Conservation (phyloP, 768 basidiomycete genomes). For the Russula brevipes region DNA sequence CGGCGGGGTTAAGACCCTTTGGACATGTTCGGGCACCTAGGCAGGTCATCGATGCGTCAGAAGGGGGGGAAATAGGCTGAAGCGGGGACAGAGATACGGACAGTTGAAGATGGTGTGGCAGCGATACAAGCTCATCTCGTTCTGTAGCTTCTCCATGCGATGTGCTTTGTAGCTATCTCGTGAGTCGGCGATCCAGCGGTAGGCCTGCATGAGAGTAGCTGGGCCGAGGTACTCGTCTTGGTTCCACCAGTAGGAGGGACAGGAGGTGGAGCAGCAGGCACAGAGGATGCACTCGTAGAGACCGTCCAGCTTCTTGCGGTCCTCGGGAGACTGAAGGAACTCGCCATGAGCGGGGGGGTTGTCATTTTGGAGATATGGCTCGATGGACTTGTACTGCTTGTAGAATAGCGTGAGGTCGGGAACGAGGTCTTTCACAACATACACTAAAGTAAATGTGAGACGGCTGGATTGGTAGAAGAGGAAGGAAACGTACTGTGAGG, state of each 20-base stretch:
- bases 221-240: conserved; percentile 98
- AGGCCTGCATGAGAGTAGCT: conserved; percentile 93
- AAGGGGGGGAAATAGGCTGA: conserved; percentile 25
- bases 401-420: conserved; percentile 88
- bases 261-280: conserved; percentile 96
- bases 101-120: conserved; percentile 99
- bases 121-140: conserved; percentile 92
- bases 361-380: conserved; percentile 93
- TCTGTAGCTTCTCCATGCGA: conserved; percentile 89
- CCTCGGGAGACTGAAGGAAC: conserved; percentile 84
- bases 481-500: conserved; percentile 75
- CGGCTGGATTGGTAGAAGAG: background rate
- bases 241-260: conserved; percentile 99
- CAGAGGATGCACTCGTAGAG: conserved; percentile 98
- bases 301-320: conserved; percentile 87
- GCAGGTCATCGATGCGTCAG: background rate
- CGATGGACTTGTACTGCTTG: conserved; percentile 99
- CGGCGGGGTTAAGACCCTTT: conserved; percentile 91
- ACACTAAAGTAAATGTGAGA: conserved; percentile 53
- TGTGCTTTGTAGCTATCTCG: conserved; percentile 77
- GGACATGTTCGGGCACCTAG: conserved; percentile 91
- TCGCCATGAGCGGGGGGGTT: conserved; percentile 82
- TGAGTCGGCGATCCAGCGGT: conserved; percentile 97
- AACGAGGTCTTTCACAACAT: conserved; percentile 97
- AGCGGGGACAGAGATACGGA: conserved; percentile 28